Conservation (phyloP, 2,329 filamentous ascomycete genomes). For the Trichoderma sp. region DNA sequence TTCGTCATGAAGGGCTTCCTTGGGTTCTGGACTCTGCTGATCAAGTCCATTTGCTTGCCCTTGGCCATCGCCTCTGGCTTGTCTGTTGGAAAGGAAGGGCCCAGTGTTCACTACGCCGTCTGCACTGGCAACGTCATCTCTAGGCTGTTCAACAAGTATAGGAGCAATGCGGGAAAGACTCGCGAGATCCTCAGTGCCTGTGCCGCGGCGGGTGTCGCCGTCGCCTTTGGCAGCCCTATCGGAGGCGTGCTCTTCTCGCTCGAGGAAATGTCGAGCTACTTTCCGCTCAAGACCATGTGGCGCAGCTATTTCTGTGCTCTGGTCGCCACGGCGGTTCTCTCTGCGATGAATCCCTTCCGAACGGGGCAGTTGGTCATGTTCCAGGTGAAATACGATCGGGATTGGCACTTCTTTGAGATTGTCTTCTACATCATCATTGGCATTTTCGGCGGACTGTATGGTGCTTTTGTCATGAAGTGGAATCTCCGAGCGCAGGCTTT, state of each 20-base stretch:
- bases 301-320: conserved; percentile 96
- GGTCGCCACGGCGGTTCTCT: conserved; percentile 87
- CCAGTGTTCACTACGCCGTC: conserved; percentile 98
- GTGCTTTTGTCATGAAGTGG: conserved; percentile 97
- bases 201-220: conserved; percentile 90
- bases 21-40: conserved; percentile 83
- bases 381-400: conserved; percentile 89
- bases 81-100: conserved; percentile 94
- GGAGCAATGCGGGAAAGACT: conserved; percentile 86
- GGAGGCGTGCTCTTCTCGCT: conserved; percentile 94
- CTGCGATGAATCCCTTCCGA: conserved; percentile 95
- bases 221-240: conserved; percentile 96
- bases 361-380: conserved; percentile 99
- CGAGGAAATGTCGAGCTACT: conserved; percentile 96
- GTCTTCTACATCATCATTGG: conserved; percentile 90
- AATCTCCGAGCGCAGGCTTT: conserved; percentile 89
- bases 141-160: conserved; percentile 87
- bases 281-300: conserved; percentile 97
- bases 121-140: conserved; percentile 97
- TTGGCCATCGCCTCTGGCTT: conserved; percentile 90
- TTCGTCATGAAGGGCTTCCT: conserved; percentile 99
- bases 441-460: conserved; percentile 90
- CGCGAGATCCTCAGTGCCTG: conserved; percentile 92
- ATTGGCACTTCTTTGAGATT: conserved; percentile 97
- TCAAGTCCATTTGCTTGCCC: conserved; percentile 89